These are phyloP conservation scores for Candida patagonica DNA, from an alignment of 805 yeast species.

Conservation along the genomic window DNA sequence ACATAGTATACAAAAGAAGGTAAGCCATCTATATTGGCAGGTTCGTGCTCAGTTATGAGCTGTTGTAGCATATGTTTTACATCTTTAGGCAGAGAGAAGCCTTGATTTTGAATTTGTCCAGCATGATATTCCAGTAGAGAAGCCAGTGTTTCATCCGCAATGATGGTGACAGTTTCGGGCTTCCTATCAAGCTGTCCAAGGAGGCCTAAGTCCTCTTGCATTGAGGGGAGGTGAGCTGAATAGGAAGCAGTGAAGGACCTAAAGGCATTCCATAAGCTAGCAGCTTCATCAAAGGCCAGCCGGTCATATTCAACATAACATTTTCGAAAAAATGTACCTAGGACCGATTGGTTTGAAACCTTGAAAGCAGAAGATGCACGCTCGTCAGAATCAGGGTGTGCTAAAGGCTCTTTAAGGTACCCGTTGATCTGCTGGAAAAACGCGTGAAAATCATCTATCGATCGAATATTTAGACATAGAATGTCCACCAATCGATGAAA, in stretches of 20 bases:
- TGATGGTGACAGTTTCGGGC: background rate
- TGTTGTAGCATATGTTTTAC: conserved; percentile 30
- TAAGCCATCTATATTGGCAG: conserved; percentile 9
- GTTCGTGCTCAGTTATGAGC: conserved; percentile 28
- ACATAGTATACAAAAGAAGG: conserved; percentile 46
- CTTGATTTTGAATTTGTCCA: conserved; percentile 37
- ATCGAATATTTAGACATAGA: conserved; percentile 8
- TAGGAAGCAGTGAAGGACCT: conserved; percentile 21
- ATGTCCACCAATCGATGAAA: conserved; percentile 6
- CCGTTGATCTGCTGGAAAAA: conserved; percentile 11
- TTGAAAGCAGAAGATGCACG: background rate
- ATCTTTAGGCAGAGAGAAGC: conserved; percentile 35
- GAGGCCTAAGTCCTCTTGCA: conserved; percentile 2
- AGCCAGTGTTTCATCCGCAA: conserved; percentile 14
- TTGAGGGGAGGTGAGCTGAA: background rate
- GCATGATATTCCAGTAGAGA: conserved; percentile 43
- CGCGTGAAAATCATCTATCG: conserved; percentile 13
- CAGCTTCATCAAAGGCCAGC: conserved; percentile 36
- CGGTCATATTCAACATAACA: conserved; percentile 26
- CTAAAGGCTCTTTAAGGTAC: conserved; percentile 10
- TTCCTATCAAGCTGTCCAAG: background rate
- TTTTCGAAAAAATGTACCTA: conserved; percentile 19
- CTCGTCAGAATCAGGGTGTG: conserved; percentile 1
- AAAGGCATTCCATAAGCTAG: conserved; percentile 33
- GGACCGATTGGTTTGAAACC: conserved; percentile 11